Evolutionary conservation across 331 rosid genomes (phyloP).

Genomic region (Arachis monticola): DNA sequence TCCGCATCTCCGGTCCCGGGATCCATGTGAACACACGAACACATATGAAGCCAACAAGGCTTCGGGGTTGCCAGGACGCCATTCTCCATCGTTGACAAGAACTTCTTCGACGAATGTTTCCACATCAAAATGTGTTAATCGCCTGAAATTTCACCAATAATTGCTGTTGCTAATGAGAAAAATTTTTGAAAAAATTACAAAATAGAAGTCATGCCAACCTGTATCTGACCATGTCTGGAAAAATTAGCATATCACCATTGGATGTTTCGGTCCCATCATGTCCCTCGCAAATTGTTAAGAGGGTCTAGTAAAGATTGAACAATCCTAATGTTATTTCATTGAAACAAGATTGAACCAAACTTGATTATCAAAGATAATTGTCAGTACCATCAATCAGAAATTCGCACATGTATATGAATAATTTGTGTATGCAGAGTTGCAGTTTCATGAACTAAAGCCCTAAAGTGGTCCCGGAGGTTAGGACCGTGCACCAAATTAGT

Average conservation of each 20-base stretch:
- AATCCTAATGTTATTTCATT: constrained; percentile 7
- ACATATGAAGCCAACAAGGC: constrained; percentile 66
- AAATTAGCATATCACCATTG: constrained; percentile 93
- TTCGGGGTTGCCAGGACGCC: constrained; percentile 96
- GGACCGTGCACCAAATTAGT: too few species aligned
- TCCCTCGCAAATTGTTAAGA: constrained; percentile 91
- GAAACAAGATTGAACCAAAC: not conserved
- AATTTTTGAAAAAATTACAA: not conserved
- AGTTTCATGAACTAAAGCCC: too few species aligned
- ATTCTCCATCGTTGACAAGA: constrained; percentile 92
- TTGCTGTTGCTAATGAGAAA: constrained; percentile 6
- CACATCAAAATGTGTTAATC: constrained; percentile 96
- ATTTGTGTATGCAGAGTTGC: too few species aligned
- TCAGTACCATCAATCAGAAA: not conserved
- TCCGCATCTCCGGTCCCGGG: constrained; percentile 94
- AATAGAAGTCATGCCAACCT: constrained; percentile 55
- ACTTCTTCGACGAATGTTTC: constrained; percentile 98
- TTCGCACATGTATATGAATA: too few species aligned
- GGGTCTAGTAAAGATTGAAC: constrained; percentile 57
- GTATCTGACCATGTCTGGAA: constrained; percentile 98
- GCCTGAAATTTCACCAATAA: constrained; percentile 54
- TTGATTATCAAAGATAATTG: not conserved
- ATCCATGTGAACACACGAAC: constrained; percentile 92
- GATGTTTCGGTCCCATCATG: constrained; percentile 95
- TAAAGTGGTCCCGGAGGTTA: too few species aligned